Conservation (phyloP, 192 early-diverging fungal genomes). For the Backusella psychrophila region DNA sequence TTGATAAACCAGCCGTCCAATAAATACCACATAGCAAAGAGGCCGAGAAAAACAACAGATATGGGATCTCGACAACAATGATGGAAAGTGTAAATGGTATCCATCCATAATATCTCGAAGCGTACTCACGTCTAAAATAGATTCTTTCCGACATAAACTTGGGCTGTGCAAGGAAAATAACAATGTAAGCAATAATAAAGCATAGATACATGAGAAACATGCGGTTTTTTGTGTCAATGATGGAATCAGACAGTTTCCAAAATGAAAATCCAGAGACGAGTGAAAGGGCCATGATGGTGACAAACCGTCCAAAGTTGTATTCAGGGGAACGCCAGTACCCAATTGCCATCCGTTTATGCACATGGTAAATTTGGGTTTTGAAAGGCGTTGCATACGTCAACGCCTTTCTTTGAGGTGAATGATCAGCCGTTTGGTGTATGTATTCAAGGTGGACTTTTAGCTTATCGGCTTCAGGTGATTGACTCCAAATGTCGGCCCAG, state of each 20-base stretch:
- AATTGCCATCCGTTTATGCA: constrained; percentile 60
- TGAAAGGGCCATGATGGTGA: constrained; percentile 46
- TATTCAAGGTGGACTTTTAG: constrained; percentile 51
- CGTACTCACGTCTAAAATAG: constrained; percentile 58
- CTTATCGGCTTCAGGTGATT: constrained; percentile 48
- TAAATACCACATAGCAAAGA: constrained; percentile 55
- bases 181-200: constrained; percentile 43
- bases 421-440: constrained; percentile 30
- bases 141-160: constrained; percentile 55
- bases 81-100: constrained; percentile 57
- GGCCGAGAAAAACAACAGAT: constrained; percentile 46
- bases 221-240: constrained; percentile 53
- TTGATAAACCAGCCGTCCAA: constrained; percentile 56
- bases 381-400: constrained; percentile 14
- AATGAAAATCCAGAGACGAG: constrained; percentile 68
- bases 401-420: constrained; percentile 4
- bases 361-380: constrained; percentile 46
- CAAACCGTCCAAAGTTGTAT: constrained; percentile 64
- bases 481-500: constrained; percentile 74
- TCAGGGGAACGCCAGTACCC: constrained; percentile 65
- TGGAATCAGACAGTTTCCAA: constrained; percentile 52
- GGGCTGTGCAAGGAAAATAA: constrained; percentile 62
- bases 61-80: constrained; percentile 61
- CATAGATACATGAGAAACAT: constrained; percentile 39
- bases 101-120: constrained; percentile 63